A percentile compares a stretch with the other conserved stretches of the same genome.
Conservation (phyloP, 2,329 filamentous ascomycete genomes). For the Scorias spongiosa region DNA sequence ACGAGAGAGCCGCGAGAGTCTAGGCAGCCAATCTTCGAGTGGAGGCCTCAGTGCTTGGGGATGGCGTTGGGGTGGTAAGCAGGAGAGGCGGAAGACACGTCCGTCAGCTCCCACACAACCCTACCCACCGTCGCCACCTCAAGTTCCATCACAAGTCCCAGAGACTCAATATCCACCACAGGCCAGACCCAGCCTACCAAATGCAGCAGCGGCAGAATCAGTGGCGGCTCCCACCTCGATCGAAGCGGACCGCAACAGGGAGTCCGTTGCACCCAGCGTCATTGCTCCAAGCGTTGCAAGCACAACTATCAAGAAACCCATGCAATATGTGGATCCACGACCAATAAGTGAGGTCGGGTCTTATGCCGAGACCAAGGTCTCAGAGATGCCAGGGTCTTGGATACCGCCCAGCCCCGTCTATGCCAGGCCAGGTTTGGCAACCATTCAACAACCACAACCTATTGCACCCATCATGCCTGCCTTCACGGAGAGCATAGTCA, state of each 20-base stretch:
- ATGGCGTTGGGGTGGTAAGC: slow-evolving; percentile 43
- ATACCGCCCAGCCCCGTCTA: slow-evolving; percentile 20
- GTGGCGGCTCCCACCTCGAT: slow-evolving; percentile 27
- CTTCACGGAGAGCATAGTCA: slow-evolving; percentile 10
- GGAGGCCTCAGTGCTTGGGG: slow-evolving; percentile 38
- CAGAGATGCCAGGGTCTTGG: slow-evolving; percentile 18
- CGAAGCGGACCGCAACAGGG: slow-evolving; percentile 24
- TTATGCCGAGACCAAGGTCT: slow-evolving; percentile 37
- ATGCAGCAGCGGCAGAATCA: slow-evolving; percentile 24
- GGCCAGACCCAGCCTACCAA: slow-evolving; percentile 4
- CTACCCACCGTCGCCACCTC: slow-evolving; percentile 4
- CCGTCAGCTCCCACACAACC: background rate
- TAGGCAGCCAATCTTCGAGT: slow-evolving; percentile 38
- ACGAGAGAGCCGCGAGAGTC: slow-evolving; percentile 35
- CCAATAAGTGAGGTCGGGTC: slow-evolving; percentile 49
- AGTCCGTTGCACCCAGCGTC: background rate
- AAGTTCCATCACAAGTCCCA: slow-evolving; percentile 3
- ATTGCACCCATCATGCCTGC: slow-evolving; percentile 45
- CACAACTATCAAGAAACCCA: slow-evolving; percentile 33
- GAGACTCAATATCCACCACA: slow-evolving; percentile 7
- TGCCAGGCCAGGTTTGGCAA: slow-evolving; percentile 43
- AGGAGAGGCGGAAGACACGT: slow-evolving; percentile 16
- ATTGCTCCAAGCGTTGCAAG: slow-evolving; percentile 30
- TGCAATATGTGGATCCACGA: slow-evolving; percentile 53
- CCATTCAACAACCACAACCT: slow-evolving; percentile 76